These are phyloP conservation scores for Naganishia sp. DNA, from an alignment of 1,284 basidiomycete genomes.

Conservation along the genomic window DNA sequence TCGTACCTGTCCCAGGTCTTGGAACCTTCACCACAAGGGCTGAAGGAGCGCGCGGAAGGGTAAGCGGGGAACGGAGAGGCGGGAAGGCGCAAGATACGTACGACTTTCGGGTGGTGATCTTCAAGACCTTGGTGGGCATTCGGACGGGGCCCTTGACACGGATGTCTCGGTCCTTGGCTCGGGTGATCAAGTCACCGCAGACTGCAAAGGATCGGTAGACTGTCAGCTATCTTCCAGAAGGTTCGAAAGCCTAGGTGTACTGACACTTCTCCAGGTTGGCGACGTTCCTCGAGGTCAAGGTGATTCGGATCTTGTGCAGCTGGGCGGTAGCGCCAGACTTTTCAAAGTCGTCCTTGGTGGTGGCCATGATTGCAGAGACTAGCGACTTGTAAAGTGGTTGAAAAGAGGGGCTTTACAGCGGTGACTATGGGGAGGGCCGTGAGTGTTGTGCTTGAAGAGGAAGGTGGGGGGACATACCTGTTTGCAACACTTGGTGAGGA, in stretches of 20 bases:
- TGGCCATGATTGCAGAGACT: constrained; percentile 20
- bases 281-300: constrained; percentile 96
- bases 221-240: neutral
- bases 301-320: constrained; percentile 99
- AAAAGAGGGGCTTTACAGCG: constrained; percentile 31
- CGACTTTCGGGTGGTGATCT: constrained; percentile 99
- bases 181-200: constrained; percentile 93
- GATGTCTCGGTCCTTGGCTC: constrained; percentile 99
- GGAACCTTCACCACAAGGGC: constrained; percentile 99
- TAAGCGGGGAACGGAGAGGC: neutral
- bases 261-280: constrained; percentile 98
- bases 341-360: constrained; percentile 86
- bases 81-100: constrained; percentile 54
- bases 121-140: constrained; percentile 96
- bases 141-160: constrained; percentile 99
- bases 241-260: constrained; percentile 41
- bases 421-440: constrained; percentile 26
- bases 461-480: neutral
- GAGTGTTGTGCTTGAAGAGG: neutral
- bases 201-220: constrained; percentile 59
- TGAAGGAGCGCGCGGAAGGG: constrained; percentile 46
- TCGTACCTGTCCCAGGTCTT: constrained; percentile 99
- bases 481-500: constrained; percentile 21
- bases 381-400: constrained; percentile 34
- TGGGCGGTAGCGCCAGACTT: constrained; percentile 87